Conservation (phyloP, 305 asterid genomes). For the Fraxinus platypoda region DNA sequence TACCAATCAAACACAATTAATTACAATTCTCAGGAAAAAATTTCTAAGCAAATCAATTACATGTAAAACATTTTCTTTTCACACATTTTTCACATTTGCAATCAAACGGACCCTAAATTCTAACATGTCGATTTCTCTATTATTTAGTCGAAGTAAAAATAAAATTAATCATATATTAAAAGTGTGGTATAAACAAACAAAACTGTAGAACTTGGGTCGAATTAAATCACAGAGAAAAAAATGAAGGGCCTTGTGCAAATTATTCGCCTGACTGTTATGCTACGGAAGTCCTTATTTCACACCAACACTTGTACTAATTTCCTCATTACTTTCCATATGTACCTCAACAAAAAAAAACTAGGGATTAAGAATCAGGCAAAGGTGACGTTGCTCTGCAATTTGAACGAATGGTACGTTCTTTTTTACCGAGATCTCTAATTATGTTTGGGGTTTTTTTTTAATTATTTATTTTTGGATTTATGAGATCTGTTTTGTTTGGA, state of each 20-base stretch:
- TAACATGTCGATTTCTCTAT: background rate
- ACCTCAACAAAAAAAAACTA: slow-evolving; percentile 7
- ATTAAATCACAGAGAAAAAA: background rate
- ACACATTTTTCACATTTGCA: too few relatives aligned
- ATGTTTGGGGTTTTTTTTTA: background rate
- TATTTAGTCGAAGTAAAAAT: background rate
- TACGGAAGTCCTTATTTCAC: background rate
- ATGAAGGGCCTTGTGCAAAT: background rate
- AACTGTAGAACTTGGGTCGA: background rate
- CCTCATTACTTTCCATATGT: background rate
- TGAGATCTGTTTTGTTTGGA: slow-evolving; percentile 33
- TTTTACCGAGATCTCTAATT: slow-evolving; percentile 3
- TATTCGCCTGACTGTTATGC: background rate
- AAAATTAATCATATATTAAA: background rate
- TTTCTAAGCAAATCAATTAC: too few relatives aligned
- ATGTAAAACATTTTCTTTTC: too few relatives aligned
- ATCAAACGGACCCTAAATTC: too few relatives aligned
- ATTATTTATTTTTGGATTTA: slow-evolving; percentile 13
- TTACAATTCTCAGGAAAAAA: too few relatives aligned
- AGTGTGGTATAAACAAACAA: background rate
- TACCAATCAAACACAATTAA: too few relatives aligned
- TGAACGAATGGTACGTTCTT: slow-evolving; percentile 33
- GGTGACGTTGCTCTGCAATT: slow-evolving; percentile 18
- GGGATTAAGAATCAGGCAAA: slow-evolving; percentile 46
- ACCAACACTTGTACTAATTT: background rate